These are phyloP conservation scores for Aspergillus uvarum DNA, from an alignment of 2,329 filamentous ascomycete species.

Conservation along the genomic window DNA sequence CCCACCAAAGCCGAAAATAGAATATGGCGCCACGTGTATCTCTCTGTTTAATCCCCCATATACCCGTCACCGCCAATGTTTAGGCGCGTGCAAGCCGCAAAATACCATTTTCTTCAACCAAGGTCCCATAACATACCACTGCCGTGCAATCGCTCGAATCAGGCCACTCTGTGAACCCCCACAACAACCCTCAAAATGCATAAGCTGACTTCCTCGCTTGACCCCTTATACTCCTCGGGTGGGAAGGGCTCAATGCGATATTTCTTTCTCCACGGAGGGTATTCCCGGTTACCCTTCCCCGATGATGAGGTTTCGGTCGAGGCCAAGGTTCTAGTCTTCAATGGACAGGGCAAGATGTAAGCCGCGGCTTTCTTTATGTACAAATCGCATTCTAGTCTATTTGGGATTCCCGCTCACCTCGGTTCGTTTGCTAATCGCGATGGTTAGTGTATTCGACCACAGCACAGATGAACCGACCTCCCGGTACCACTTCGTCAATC, in stretches of 20 bases:
- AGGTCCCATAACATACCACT: not conserved
- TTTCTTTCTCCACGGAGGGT: constrained; percentile 4
- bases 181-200: not conserved
- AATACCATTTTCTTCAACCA: not conserved
- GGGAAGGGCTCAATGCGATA: constrained; percentile 7
- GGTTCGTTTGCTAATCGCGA: not conserved
- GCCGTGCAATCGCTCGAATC: not conserved
- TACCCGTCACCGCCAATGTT: not conserved
- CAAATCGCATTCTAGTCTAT: too few relatives aligned
- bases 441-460: constrained; percentile 1
- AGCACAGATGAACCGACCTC: not conserved
- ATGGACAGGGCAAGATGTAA: constrained; percentile 1
- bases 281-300: not conserved
- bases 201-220: not conserved
- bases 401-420: too few relatives aligned
- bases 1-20: not conserved
- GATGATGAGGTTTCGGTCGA: not conserved
- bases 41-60: not conserved
- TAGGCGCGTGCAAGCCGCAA: not conserved
- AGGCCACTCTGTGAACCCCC: too few relatives aligned
- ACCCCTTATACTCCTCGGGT: constrained; percentile 1
- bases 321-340: not conserved
- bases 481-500: not conserved
- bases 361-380: not conserved
- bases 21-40: not conserved